These are phyloP conservation scores for Suillus tomentosus DNA, from an alignment of 768 basidiomycete species.

Conservation along the genomic window DNA sequence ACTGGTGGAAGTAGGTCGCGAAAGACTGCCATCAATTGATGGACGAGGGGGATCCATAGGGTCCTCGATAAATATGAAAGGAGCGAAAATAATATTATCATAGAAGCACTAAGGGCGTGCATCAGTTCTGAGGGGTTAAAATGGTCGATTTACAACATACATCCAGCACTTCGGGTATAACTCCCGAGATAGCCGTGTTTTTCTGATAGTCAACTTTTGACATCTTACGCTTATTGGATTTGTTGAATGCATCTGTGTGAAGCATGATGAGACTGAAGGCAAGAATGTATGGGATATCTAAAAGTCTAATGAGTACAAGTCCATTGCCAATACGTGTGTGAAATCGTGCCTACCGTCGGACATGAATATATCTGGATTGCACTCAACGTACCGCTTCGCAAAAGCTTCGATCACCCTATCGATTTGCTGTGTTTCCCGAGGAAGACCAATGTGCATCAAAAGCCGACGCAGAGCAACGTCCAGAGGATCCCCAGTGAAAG, in stretches of 20 bases:
- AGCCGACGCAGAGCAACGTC: conserved; percentile 90
- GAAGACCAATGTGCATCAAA: conserved; percentile 89
- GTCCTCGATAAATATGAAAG: conserved; percentile 96
- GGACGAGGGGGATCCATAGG: conserved; percentile 63
- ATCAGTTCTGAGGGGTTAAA: neutral
- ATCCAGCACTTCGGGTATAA: conserved; percentile 81
- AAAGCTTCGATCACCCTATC: conserved; percentile 98
- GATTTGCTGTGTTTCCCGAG: conserved; percentile 97
- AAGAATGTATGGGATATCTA: conserved; percentile 93
- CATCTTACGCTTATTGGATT: conserved; percentile 98
- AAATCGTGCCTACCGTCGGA: conserved; percentile 59
- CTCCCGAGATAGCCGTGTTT: conserved; percentile 87
- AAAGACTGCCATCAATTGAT: conserved; percentile 42
- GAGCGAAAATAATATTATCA: conserved; percentile 95
- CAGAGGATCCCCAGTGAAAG: conserved; percentile 78
- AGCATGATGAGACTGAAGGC: conserved; percentile 99
- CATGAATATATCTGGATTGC: conserved; percentile 80
- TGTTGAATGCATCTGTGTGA: conserved; percentile 98
- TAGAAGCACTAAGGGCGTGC: conserved; percentile 72
- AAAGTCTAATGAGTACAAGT: conserved; percentile 5
- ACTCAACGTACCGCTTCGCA: conserved; percentile 77
- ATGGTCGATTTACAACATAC: conserved; percentile 45
- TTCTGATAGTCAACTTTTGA: conserved; percentile 90
- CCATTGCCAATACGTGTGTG: neutral
- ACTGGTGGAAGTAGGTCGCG: conserved; percentile 39